Evolutionary conservation across 2,329 filamentous ascomycete genomes (phyloP), one percentile per base, ranked within the genome.

Genomic region (Ophiobolus disseminans): DNA sequence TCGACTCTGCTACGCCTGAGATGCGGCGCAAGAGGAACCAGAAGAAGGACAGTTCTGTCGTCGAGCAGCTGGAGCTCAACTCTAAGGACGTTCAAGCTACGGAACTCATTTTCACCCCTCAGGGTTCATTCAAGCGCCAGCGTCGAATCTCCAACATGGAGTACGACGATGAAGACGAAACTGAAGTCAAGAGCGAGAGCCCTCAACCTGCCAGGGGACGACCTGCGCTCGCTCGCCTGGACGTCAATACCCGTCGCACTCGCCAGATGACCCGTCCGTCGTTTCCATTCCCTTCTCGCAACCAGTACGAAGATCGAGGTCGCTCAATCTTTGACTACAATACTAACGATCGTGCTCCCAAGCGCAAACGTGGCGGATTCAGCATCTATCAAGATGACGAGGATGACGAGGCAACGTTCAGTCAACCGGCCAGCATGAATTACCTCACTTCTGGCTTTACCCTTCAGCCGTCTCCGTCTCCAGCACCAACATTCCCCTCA

Each of bases 1-100:
- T 92, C 66, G 89, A 93, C 70, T 85, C 89, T 43, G 89, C 89
- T 4, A 89, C 86, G 4, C 81, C 85, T 13, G 83, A 87, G 52
- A 87, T 89, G 80, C 87, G 85, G 60, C 82, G 86, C 36, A 89
- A 85, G 74, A 80, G 89, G 41, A 92, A 92, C 66, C 89, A 93
- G 72, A 85, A 87, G 62, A 93, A 93, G 70, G 84, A 87, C 44
- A 80, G 78, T n/a, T 86, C 84, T 1, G 85, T 90, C n/a, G 75
- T 91, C 17, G 78, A 83, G 45, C 82, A 83, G 49, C 85, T 93
- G 72, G 80, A 86, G 59, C 71, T 80, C 42, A 84, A 83, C 14
- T 91, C 89, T 0, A 78, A 81, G 55, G 77, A 80, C 2, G 83
- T 91, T 25, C 80, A 83, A 47, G 82, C 86, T 7, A 82, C 74